Conservation (phyloP, 2,329 filamentous ascomycete species). For the Pyrenophora teres region DNA sequence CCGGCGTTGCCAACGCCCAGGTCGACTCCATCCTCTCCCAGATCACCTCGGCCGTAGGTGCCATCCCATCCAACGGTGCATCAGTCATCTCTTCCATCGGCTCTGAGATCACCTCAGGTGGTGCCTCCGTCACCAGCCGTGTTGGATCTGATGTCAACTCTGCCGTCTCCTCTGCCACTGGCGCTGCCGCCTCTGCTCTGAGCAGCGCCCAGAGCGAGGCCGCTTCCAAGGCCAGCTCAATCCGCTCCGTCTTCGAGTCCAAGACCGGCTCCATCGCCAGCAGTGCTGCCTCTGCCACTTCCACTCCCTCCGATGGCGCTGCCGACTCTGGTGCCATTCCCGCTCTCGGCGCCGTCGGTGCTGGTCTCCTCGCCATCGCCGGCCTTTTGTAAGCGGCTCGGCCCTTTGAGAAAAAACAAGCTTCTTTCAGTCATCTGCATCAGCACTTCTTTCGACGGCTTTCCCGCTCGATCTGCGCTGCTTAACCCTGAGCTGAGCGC, state of each 20-base stretch:
- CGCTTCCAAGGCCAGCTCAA: slow-evolving; percentile 5
- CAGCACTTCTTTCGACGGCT: slow-evolving; percentile 11
- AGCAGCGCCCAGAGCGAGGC: slow-evolving; percentile 17
- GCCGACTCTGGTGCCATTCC: slow-evolving; percentile 32
- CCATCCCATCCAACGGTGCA: slow-evolving; percentile 14
- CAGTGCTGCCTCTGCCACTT: not conserved
- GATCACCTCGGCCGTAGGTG: slow-evolving; percentile 18
- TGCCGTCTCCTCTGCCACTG: slow-evolving; percentile 18
- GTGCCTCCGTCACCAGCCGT: slow-evolving; percentile 13
- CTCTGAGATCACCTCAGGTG: slow-evolving; percentile 13
- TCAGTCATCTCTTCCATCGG: slow-evolving; percentile 18
- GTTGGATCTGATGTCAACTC: slow-evolving; percentile 15
- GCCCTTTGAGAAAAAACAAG: not conserved
- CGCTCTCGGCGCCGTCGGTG: slow-evolving; percentile 39
- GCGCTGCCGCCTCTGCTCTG: slow-evolving; percentile 14
- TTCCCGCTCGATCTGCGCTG: slow-evolving; percentile 3
- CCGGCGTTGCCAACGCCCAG: slow-evolving; percentile 37
- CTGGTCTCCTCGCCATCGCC: slow-evolving; percentile 36
- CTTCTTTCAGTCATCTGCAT: not conserved
- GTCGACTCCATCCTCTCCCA: slow-evolving; percentile 28
- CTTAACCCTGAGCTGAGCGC: slow-evolving; percentile 12
- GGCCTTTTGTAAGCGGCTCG: slow-evolving; percentile 39
- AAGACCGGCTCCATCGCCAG: slow-evolving; percentile 17
- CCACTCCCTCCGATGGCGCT: slow-evolving; percentile 8
- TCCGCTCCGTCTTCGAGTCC: slow-evolving; percentile 3